Percentiles rank a stretch among this genome's conserved stretches.
Conservation (phyloP, 257 asterid species). For the Knoxia roxburghii region DNA sequence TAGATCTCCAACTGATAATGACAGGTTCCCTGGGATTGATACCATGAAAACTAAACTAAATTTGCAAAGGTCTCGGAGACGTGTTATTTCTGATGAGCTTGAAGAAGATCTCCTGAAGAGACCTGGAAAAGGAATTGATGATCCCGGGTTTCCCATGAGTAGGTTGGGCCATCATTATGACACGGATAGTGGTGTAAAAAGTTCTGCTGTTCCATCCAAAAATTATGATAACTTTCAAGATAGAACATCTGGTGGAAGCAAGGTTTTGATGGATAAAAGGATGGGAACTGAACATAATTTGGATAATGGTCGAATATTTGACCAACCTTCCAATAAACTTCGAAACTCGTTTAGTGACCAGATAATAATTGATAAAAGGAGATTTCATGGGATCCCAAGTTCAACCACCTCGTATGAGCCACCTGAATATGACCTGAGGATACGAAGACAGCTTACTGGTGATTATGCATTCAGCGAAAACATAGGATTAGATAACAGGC, state of each 20-base stretch:
- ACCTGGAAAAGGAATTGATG: constrained; percentile 27
- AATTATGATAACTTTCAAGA: constrained; percentile 22
- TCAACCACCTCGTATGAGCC: neutral
- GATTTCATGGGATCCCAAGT: constrained; percentile 1
- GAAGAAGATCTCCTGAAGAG: constrained; percentile 20
- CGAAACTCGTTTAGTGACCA: constrained; percentile 2
- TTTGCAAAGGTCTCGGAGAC: constrained; percentile 14
- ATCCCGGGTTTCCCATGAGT: constrained; percentile 24
- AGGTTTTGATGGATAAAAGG: constrained; percentile 28
- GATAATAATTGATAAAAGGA: constrained; percentile 4
- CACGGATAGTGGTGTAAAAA: constrained; percentile 23
- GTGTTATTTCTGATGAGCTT: constrained; percentile 22
- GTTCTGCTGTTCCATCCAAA: constrained; percentile 26
- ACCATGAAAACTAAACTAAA: constrained; percentile 22
- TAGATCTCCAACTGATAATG: constrained; percentile 22
- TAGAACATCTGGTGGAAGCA: constrained; percentile 24
- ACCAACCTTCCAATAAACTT: constrained; percentile 8
- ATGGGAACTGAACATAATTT: constrained; percentile 21
- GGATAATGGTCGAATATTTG: constrained; percentile 20
- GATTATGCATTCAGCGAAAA: neutral
- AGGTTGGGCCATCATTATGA: constrained; percentile 25
- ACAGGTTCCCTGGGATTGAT: constrained; percentile 24
- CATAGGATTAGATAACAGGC: neutral
- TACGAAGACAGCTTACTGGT: neutral
- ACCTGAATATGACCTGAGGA: constrained; percentile 2